Base-by-base conservation (phyloP, 2,329 filamentous ascomycete species). In the Pseudogymnoascus pannorum region DNA sequence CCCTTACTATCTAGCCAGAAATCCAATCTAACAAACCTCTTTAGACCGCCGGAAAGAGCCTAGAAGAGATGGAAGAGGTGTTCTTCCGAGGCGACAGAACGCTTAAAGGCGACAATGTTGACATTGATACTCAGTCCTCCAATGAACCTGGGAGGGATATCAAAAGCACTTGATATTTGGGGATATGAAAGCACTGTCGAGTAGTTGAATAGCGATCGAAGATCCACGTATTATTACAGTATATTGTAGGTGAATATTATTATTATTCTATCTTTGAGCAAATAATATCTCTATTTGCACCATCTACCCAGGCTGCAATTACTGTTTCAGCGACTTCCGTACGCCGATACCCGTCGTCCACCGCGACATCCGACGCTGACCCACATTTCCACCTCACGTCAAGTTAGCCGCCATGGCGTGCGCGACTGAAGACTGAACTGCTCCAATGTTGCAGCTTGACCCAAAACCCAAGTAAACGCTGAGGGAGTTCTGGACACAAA, bases 51-150 rank as follows among this genome's bases (percentile, higher is more conserved):
- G 44, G 44, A 31, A 54, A 31, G n/a, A 54, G 44, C 44, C 18
- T 54, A 5, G 44, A 54, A 31, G 44, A 54, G 44, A 54, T 54
- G 44, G 44, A 54, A 12, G 44, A 54, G 8, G 44, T 54, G 2
- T 54, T 54, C 18, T 54, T 31, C 44, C 24, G 24, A 9, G 44
- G 44, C 18, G 64, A 99, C 88, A 60, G 88, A 93, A n/a, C 94
- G 94, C 71, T 97, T 92, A 11, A 97, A 75, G 0, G 92, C 96
- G 11, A 99, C 93, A 4, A 93, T 92, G 74, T 97, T 97, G 60
- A 95, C 92, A 63, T 92, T 89, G 31, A 97, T 87, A 6, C 66
- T 31, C 44, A 54, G 24, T 54, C 24, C 4, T 54, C 44, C 24
- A 29, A 54, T 18, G 44, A 54, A 18, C 44, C 44, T 18, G 44